phyloP scores from a whole-genome alignment of 768 basidiomycete genomes.

The Lactarius pseudohatsudake region DNA sequence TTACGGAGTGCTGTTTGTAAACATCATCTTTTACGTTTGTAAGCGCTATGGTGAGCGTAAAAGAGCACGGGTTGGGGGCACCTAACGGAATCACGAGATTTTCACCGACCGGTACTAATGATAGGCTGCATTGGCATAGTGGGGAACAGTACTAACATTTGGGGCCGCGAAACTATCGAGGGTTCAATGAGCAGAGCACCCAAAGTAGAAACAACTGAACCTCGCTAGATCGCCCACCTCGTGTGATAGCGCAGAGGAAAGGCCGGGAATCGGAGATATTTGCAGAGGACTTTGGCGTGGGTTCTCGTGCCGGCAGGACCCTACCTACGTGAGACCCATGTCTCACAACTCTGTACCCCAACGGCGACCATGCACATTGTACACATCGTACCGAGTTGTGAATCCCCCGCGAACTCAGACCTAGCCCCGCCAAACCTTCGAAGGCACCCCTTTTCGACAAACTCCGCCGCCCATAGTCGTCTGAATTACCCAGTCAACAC shows the following conservation, averaged over 20 bases:
- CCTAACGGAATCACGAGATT: constrained; percentile 14
- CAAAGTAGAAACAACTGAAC: constrained; percentile 10
- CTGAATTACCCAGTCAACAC: not conserved
- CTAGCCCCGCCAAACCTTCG: not conserved
- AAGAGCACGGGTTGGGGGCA: constrained; percentile 10
- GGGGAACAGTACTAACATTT: constrained; percentile 11
- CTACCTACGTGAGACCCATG: not conserved
- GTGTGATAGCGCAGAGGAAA: not conserved
- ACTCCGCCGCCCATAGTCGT: not conserved
- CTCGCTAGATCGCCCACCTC: not conserved
- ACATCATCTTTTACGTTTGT: constrained; percentile 19
- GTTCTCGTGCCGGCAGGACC: not conserved
- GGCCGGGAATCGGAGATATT: not conserved
- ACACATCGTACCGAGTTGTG: not conserved
- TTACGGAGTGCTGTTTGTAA: not conserved
- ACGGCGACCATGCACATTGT: not conserved
- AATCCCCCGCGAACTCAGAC: not conserved
- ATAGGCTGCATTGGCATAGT: constrained; percentile 7
- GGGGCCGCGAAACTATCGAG: not conserved
- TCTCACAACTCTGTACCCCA: not conserved
- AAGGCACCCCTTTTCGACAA: not conserved
- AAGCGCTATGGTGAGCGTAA: constrained; percentile 34
- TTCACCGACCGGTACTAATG: constrained; percentile 9
- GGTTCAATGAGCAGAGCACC: not conserved
- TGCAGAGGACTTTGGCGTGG: constrained; percentile 1